Base-by-base conservation (phyloP, 2,329 filamentous ascomycete species). In the Aureobasidium sp. region DNA sequence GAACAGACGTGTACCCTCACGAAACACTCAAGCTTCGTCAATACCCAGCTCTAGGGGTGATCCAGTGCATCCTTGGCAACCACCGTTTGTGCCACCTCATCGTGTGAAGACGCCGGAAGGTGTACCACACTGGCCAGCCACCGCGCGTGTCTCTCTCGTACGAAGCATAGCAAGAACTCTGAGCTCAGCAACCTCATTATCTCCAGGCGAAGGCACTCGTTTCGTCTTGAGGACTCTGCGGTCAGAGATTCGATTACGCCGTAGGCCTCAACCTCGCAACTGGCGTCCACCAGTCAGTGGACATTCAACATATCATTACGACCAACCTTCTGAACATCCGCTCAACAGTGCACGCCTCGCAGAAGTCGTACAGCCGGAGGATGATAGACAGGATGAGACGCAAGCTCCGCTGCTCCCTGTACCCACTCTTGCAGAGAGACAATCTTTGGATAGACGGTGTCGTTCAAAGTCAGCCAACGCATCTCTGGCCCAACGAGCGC, bases 241-340 rank as follows among this genome's bases (percentile, higher is more conserved):
- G 31, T 34, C 42, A 12, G 60, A 53, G 42, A 15, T 56, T 25
- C 39, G 49, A 31, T 45, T n/a, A 27, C 31, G 49, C 6, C 20
- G 31, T 25, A 39, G 29, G n/a, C 14, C 22, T 31, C 48, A 45
- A 11, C 15, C 29, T 15, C 31, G 11, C 6, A 44, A n/a, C 11
- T 73, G 71, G 71, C 64, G 70, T 45, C 70, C 71, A 41, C 70
- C 71, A 17, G 64, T 64, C 17, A 73, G 71, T 60, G 71, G 70
- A 20, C 70, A 73, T 59, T 58, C 49, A 3, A 69, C 68, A 9
- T 62, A 63, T 41, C 62, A 64, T 31, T 68, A 67, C 37, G 66
- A 52, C 8, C 55, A 63, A 5, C 44, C 69, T 25, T 59, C 62
- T 1, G 56, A 64, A 6, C 70, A 72, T 64, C 71, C 71, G 2